Base-by-base conservation (phyloP, 768 basidiomycete species). In the Suillus subaureus region DNA sequence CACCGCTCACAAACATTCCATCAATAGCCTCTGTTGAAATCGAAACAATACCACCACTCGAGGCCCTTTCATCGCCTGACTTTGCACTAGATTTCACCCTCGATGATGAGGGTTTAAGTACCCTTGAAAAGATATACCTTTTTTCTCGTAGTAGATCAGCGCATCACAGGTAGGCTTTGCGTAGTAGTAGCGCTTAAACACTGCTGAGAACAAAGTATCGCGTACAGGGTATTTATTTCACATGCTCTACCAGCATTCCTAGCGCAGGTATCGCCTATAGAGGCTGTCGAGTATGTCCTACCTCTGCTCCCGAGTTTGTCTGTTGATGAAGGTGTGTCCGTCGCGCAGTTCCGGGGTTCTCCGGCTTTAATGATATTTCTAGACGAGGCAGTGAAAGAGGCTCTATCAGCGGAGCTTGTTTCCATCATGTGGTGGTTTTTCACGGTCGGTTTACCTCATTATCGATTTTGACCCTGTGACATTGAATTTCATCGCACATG, bases 401-500 rank as follows among this genome's bases (percentile, higher is more conserved):
- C 93, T 7, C 87, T 97, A 28, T 89, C 93, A 1, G 83, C 87
- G 2, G 89, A 93, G 69, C 81, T 99, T 12, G 88, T 93, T 43
- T 80, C 85, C 60, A 86, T 97, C 69, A 86, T 97, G 57, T 97
- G 94, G 94, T 97, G 94, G 89, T 98, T 97, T 78, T 89, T 93
- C 70, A 87, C 89, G 63, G 88, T 88, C 69, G 64, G 75, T 68
- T 64, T 16, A n/a, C 47, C 55, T 63, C 54, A 18, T 61, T 37
- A 12, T 40, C 8, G 52, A 63, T 39, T 56, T 69, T n/a, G 35
- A 47, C 33, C 45, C 15, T 60, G 26, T 28, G 66, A 52, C 26
- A 64, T n/a, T 55, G 64, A 63, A 63, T 57, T 18, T 21, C 21
- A 61, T 57, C 64, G 26, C n/a, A 37, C 47, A 40, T 66, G 28